Evolutionary conservation across 1,284 basidiomycete genomes (phyloP), one percentile per base, ranked within the genome.

Genomic region (Cutaneotrichosporon curvatum): DNA sequence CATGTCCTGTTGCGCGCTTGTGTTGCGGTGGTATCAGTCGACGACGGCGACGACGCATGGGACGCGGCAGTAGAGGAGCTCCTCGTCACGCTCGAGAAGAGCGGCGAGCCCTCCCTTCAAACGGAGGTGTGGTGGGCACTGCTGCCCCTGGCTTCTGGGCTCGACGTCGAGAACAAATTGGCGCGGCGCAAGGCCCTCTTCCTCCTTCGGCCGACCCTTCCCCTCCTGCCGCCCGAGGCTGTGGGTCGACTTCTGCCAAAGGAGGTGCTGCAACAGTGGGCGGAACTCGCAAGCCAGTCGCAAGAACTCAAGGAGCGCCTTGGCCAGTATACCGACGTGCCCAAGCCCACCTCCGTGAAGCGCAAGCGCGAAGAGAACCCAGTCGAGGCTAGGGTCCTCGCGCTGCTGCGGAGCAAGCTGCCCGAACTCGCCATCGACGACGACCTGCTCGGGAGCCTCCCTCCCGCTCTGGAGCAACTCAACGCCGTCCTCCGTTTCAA

Each of bases 41-140:
- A 47, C 15, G 9, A 12, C 7, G 42, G 37, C 18, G 46, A 51
- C 22, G 34, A 40, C 7, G 16, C n/a, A 12, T 50, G 50, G 47
- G 43, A 49, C 31, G 19, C 16, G 4, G 41, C 50, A 1, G 43
- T 58, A 1, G 22, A 34, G 20, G 21, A 6, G 2, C 46, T 58
- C 16, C 43, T 57, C n/a, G 21, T 43, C 2, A 28, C 39, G 1
- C 16, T 60, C 1, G 34, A 37, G 12, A 18, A 33, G 15, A 32
- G 39, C 4, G 57, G 57, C 21, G 49, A 51, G 6, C 19, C 22
- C 0, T 25, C 46, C 0, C 35, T 58, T 2, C 47, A 54, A 2
- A 35, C 47, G 4, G 58, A 60, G 21, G 48, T 61, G 4, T 65
- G 62, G 62, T 54, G 55, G 51, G 38, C 56, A 3, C 21, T 63